Conservation (phyloP, 2,329 filamentous ascomycete genomes). For the Trichoderma afroharzianum region DNA sequence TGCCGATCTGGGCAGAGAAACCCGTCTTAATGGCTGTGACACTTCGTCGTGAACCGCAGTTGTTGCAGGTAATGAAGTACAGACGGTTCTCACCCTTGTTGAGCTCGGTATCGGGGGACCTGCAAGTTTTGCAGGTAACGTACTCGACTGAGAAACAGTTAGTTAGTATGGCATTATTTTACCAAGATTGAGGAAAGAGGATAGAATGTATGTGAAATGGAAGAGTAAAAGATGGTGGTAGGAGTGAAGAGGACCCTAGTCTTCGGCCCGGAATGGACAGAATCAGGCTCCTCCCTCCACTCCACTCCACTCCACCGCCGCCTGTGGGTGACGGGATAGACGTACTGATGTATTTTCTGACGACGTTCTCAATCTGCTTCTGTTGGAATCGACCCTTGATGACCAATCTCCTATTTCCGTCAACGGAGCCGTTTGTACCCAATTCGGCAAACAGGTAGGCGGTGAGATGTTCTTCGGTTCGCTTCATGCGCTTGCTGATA, state of each 20-base stretch:
- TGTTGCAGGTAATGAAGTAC: constrained; percentile 96
- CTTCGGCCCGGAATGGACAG: neutral
- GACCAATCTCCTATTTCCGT: constrained; percentile 86
- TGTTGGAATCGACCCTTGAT: constrained; percentile 99
- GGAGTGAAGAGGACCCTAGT: neutral
- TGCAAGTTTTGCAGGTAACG: constrained; percentile 98
- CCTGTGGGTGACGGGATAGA: constrained; percentile 21
- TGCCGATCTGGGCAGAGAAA: constrained; percentile 99
- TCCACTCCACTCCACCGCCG: neutral
- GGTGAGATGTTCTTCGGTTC: constrained; percentile 95
- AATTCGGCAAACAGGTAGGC: constrained; percentile 96
- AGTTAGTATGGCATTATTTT: constrained; percentile 28
- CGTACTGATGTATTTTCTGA: constrained; percentile 90
- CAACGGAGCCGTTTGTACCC: constrained; percentile 93
- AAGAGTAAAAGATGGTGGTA: neutral
- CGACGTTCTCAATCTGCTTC: constrained; percentile 97
- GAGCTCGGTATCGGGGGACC: constrained; percentile 89
- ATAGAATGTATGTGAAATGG: too few species aligned
- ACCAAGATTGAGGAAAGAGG: too few species aligned
- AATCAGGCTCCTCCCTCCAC: neutral
- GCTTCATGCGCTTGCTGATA: constrained; percentile 99
- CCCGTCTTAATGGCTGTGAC: constrained; percentile 99
- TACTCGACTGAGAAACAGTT: constrained; percentile 66
- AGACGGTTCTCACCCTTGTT: constrained; percentile 99
- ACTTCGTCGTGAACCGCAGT: constrained; percentile 75